A percentile compares a stretch with the other conserved stretches of the same genome.
phyloP scores from a whole-genome alignment of 139 green algal species.

The Picochlorum costavermella region DNA sequence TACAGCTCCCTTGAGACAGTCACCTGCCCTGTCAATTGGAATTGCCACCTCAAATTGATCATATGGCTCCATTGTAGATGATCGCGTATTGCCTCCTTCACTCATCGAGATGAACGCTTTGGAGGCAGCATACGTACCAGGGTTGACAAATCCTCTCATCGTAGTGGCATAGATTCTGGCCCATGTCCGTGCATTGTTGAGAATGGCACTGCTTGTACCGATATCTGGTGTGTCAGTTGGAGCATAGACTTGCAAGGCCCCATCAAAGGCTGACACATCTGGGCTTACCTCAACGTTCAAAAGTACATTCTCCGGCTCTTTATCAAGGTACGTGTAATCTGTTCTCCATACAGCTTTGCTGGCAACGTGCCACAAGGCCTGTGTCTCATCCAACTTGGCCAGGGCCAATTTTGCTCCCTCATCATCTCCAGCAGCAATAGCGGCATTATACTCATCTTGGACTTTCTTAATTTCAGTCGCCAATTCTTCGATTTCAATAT shows the following conservation, averaged over 20 bases:
- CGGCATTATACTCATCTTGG: conserved; percentile 31
- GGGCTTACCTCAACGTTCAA: conserved; percentile 27
- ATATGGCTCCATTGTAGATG: conserved; percentile 38
- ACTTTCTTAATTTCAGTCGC: conserved; percentile 22
- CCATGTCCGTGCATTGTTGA: conserved; percentile 20
- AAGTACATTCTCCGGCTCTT: conserved; percentile 18
- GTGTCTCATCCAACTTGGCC: conserved; percentile 35
- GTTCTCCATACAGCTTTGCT: conserved; percentile 15
- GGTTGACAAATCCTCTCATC: conserved; percentile 10
- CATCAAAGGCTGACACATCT: conserved; percentile 25
- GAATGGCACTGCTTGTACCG: conserved; percentile 10
- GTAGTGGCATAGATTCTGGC: conserved; percentile 27
- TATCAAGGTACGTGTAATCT: conserved; percentile 29
- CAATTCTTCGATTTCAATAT: conserved; percentile 21
- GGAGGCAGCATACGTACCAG: conserved; percentile 32
- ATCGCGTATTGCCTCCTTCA: conserved; percentile 21
- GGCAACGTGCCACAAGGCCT: conserved; percentile 30
- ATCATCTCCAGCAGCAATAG: conserved; percentile 10
- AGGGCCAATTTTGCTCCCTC: conserved; percentile 10
- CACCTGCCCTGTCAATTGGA: conserved; percentile 36
- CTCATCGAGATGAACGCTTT: conserved; percentile 16
- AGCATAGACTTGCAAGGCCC: conserved; percentile 5
- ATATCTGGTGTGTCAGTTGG: conserved; percentile 27
- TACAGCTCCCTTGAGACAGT: conserved; percentile 34
- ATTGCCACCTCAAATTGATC: conserved; percentile 60